phyloP scores from a whole-genome alignment of 192 early-diverging fungal species.

The Linnemannia zychae region DNA sequence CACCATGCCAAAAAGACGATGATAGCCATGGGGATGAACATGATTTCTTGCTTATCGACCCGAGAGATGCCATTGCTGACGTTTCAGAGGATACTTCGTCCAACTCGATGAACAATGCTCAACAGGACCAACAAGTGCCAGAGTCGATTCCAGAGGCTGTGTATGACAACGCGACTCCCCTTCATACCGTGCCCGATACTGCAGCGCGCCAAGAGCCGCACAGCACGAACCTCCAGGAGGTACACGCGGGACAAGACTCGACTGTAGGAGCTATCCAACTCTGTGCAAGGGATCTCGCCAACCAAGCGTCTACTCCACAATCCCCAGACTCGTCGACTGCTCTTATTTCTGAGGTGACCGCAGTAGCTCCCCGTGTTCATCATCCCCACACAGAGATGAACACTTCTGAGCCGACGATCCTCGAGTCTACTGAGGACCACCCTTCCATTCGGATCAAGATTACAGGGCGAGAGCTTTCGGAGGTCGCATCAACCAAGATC shows the following conservation, averaged over 20 bases:
- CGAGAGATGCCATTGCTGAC: neutral
- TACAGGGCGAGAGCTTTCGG: neutral
- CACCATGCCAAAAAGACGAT: neutral
- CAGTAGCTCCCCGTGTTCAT: neutral
- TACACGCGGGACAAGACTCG: neutral
- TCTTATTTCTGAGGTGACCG: neutral
- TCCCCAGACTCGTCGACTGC: neutral
- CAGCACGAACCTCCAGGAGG: neutral
- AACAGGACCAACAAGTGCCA: neutral
- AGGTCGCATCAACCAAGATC: neutral
- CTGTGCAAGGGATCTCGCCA: neutral
- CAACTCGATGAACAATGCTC: neutral
- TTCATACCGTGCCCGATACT: neutral
- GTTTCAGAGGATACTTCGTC: neutral
- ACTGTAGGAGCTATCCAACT: neutral
- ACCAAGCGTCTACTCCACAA: neutral
- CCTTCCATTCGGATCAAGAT: neutral
- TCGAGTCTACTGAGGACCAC: neutral
- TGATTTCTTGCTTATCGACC: conserved; percentile 1
- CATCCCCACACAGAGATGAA: neutral
- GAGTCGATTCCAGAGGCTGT: neutral
- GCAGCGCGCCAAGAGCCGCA: neutral
- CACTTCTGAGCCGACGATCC: neutral
- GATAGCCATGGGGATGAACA: neutral
- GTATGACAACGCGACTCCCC: neutral